Evolutionary conservation across 495 filamentous ascomycete genomes (phyloP).

Genomic region (Polyplosphaeria fusca): DNA sequence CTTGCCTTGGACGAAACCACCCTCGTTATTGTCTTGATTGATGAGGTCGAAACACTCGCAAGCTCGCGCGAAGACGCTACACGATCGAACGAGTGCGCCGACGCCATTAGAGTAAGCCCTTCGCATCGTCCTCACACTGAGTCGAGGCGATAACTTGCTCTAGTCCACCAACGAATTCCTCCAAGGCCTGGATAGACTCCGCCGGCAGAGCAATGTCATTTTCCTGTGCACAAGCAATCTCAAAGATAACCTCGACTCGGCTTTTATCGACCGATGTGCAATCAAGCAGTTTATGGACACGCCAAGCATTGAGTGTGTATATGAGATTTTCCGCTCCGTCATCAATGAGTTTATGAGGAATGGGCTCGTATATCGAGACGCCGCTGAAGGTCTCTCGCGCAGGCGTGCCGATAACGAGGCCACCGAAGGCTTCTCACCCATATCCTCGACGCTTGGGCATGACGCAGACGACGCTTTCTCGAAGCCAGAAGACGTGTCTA

Average conservation of each 20-base stretch:
- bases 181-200: conserved; percentile 38
- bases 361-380: conserved; percentile 31
- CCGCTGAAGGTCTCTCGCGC: too few relatives aligned
- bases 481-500: conserved; percentile 5
- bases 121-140: not conserved
- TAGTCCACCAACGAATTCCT: conserved; percentile 48
- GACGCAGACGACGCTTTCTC: too few relatives aligned
- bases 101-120: conserved; percentile 47
- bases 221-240: conserved; percentile 56
- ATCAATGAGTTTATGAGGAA: conserved; percentile 50
- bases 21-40: conserved; percentile 53
- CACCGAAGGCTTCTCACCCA: not conserved
- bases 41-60: conserved; percentile 56
- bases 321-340: conserved; percentile 52
- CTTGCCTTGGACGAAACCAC: conserved; percentile 47
- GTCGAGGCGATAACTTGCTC: not conserved
- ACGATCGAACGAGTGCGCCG: conserved; percentile 48
- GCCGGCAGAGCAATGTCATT: conserved; percentile 45
- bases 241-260: conserved; percentile 45
- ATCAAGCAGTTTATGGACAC: conserved; percentile 50
- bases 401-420: too few relatives aligned
- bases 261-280: conserved; percentile 57
- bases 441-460: not conserved
- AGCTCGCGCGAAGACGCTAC: conserved; percentile 46
- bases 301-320: conserved; percentile 39